phyloP scores from a whole-genome alignment of 495 filamentous ascomycete genomes.

The Trypethelium eluteriae region DNA sequence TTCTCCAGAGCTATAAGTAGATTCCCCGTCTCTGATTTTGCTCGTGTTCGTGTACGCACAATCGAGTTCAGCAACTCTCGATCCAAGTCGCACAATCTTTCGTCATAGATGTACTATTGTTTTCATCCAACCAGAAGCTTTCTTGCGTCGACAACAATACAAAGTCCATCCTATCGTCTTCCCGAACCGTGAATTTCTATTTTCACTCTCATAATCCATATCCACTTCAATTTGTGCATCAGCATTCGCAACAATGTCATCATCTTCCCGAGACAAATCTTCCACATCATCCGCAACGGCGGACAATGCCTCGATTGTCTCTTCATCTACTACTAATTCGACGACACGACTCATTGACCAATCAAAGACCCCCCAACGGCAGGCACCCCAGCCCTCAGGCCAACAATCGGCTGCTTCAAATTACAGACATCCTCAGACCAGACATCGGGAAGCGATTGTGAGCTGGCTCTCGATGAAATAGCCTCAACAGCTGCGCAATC shows the following conservation, averaged over 20 bases:
- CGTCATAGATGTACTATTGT: not conserved
- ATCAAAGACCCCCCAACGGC: not conserved
- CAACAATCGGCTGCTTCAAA: not conserved
- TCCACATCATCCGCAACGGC: not conserved
- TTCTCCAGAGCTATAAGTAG: not conserved
- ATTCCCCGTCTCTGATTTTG: not conserved
- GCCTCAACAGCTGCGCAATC: not conserved
- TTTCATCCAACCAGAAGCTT: too few species aligned
- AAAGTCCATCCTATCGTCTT: too few species aligned
- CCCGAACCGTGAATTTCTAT: too few species aligned
- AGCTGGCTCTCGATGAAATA: constrained; percentile 3
- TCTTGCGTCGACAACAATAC: too few species aligned
- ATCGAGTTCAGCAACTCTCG: not conserved
- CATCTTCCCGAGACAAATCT: not conserved
- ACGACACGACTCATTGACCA: not conserved
- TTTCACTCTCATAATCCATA: too few species aligned
- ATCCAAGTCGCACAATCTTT: not conserved
- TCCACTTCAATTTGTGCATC: not conserved
- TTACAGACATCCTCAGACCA: not conserved
- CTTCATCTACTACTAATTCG: not conserved
- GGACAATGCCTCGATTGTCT: not conserved
- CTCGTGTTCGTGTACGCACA: not conserved
- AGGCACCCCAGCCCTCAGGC: not conserved
- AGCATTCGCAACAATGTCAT: not conserved
- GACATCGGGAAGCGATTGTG: not conserved